Conservation (phyloP, 805 yeast genomes). For the Cyberlindnera sargentensis region DNA sequence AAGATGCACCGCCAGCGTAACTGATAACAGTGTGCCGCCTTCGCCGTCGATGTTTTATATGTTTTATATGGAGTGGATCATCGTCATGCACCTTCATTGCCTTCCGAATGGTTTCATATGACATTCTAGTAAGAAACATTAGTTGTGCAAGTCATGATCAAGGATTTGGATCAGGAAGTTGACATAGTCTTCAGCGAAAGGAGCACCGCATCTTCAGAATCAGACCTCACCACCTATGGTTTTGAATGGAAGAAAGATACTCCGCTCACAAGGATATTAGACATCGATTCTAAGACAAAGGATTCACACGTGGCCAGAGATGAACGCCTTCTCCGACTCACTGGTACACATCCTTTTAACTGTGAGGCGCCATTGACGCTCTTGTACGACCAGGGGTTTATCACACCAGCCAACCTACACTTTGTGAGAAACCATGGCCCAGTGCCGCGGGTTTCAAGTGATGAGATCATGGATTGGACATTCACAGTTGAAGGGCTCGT, state of each 20-base stretch:
- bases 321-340: constrained; percentile 23
- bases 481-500: constrained; percentile 26
- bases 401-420: constrained; percentile 27
- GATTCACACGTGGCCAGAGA: constrained; percentile 27
- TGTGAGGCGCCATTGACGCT: constrained; percentile 26
- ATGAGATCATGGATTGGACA: constrained; percentile 24
- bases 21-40: too few species aligned
- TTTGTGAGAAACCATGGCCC: constrained; percentile 32
- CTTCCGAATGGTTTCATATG: too few species aligned
- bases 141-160: too few species aligned
- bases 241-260: constrained; percentile 10
- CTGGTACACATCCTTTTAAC: constrained; percentile 31
- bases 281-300: constrained; percentile 23
- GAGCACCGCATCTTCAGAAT: background rate
- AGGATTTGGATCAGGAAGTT: too few species aligned
- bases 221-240: background rate
- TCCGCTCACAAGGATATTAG: constrained; percentile 14
- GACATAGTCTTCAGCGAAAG: constrained; percentile 3
- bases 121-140: too few species aligned
- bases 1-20: too few species aligned
- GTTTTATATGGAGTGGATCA: too few species aligned
- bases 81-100: too few species aligned
- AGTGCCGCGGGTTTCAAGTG: constrained; percentile 24
- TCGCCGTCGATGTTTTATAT: too few species aligned
- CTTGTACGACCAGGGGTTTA: constrained; percentile 25